Conservation (phyloP, 1,139 yeast species). For the Hyphopichia pseudoburtonii region DNA sequence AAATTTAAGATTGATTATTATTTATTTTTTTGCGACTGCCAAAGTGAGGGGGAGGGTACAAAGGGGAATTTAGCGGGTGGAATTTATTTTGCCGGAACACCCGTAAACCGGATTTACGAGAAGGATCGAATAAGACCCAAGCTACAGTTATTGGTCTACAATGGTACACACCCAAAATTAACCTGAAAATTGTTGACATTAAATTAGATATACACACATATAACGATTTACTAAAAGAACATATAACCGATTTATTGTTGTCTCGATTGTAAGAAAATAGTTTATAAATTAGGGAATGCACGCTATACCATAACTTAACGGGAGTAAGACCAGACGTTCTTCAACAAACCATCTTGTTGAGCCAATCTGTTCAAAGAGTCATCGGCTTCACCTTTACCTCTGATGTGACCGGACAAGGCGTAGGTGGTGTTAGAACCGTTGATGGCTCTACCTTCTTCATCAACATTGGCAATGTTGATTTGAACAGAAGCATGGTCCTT, state of each 20-base stretch:
- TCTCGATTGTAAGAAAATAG: neutral
- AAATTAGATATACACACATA: constrained; percentile 19
- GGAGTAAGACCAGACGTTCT: constrained; percentile 99
- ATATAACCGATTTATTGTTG: neutral
- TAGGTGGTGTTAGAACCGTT: constrained; percentile 91
- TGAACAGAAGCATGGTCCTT: constrained; percentile 99
- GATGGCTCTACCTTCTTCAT: constrained; percentile 94
- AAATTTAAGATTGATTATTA: too few species aligned
- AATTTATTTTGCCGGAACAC: too few species aligned
- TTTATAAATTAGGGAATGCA: constrained; percentile 2
- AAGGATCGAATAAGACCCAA: too few species aligned
- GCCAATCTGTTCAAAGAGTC: constrained; percentile 99
- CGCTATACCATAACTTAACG: constrained; percentile 57
- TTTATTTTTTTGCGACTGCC: too few species aligned
- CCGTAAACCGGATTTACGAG: too few species aligned
- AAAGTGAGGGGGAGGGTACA: too few species aligned
- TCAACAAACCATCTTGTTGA: constrained; percentile 97
- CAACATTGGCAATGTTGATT: constrained; percentile 57
- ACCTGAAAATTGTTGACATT: constrained; percentile 12
- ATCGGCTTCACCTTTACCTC: constrained; percentile 84
- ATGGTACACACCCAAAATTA: too few species aligned
- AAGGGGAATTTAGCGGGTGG: too few species aligned
- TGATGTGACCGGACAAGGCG: constrained; percentile 95
- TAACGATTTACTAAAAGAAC: constrained; percentile 2
- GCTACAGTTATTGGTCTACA: too few species aligned